Conservation (phyloP, 2,329 filamentous ascomycete genomes). For the Neonectria ditissima region DNA sequence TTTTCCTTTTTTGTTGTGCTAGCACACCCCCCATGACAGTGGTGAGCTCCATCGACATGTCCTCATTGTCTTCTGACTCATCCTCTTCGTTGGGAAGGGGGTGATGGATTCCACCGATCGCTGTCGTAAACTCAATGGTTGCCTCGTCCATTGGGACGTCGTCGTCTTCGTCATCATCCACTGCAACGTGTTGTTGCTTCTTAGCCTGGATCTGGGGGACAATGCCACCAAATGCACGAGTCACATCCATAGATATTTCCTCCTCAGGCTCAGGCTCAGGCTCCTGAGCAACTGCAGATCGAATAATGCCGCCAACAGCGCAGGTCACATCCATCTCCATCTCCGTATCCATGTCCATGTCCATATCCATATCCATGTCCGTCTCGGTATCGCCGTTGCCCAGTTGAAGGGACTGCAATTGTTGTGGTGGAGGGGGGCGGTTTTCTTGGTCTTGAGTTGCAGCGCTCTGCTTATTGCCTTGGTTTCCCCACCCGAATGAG, state of each 20-base stretch:
- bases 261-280: constrained; percentile 63
- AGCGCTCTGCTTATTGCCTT: constrained; percentile 52
- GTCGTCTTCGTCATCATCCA: constrained; percentile 48
- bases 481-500: constrained; percentile 80
- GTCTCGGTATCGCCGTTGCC: constrained; percentile 47
- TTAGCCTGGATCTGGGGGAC: constrained; percentile 58
- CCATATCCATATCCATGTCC: constrained; percentile 55
- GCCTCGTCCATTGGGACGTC: constrained; percentile 57
- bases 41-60: constrained; percentile 85
- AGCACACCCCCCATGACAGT: constrained; percentile 71
- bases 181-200: constrained; percentile 30
- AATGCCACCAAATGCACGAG: constrained; percentile 83
- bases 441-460: constrained; percentile 57
- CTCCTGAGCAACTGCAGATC: constrained; percentile 57
- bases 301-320: constrained; percentile 66
- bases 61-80: constrained; percentile 65
- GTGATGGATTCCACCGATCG: constrained; percentile 76
- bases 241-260: constrained; percentile 96
- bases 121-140: constrained; percentile 85
- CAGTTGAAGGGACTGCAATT: constrained; percentile 23
- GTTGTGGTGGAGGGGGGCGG: constrained; percentile 37
- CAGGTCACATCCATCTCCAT: constrained; percentile 69
- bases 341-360: constrained; percentile 58
- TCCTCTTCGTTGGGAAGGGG: constrained; percentile 48
- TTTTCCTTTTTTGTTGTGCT: constrained; percentile 45